A percentile compares a stretch with the other conserved stretches of the same genome.
phyloP scores from a whole-genome alignment of 805 yeast genomes.

The Saccharomycopsis javanensis region DNA sequence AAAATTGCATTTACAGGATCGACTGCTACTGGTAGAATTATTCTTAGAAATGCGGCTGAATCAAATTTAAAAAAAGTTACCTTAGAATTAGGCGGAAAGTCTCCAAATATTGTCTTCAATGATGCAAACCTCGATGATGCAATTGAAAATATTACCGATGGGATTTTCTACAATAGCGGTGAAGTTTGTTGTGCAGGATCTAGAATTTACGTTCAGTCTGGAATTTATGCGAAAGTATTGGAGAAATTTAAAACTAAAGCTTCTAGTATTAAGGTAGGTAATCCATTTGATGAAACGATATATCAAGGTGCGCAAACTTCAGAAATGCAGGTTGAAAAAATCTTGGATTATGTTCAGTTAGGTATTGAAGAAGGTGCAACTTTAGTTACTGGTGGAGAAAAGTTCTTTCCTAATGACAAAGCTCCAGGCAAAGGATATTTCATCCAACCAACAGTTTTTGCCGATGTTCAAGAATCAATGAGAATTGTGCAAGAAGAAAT shows the following conservation, averaged over 20 bases:
- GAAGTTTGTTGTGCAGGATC: constrained; percentile 96
- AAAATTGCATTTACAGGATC: constrained; percentile 95
- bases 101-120: constrained; percentile 80
- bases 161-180: constrained; percentile 90
- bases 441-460: constrained; percentile 64
- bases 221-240: constrained; percentile 68
- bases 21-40: constrained; percentile 80
- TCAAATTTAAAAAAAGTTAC: constrained; percentile 84
- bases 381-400: constrained; percentile 60
- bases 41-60: constrained; percentile 73
- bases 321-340: constrained; percentile 65
- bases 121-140: constrained; percentile 77
- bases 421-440: constrained; percentile 54
- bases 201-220: constrained; percentile 80
- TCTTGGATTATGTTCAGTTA: constrained; percentile 62
- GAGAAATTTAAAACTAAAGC: constrained; percentile 47
- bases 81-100: constrained; percentile 92
- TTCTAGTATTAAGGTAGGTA: constrained; percentile 57
- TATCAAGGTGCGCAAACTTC: constrained; percentile 94
- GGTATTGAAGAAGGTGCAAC: constrained; percentile 83
- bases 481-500: constrained; percentile 67
- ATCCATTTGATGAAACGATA: constrained; percentile 68
- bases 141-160: constrained; percentile 62
- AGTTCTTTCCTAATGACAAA: constrained; percentile 29
- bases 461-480: constrained; percentile 59